These are phyloP conservation scores for Aspergillus fructus DNA, from an alignment of 2,329 filamentous ascomycete genomes.

Conservation along the genomic window DNA sequence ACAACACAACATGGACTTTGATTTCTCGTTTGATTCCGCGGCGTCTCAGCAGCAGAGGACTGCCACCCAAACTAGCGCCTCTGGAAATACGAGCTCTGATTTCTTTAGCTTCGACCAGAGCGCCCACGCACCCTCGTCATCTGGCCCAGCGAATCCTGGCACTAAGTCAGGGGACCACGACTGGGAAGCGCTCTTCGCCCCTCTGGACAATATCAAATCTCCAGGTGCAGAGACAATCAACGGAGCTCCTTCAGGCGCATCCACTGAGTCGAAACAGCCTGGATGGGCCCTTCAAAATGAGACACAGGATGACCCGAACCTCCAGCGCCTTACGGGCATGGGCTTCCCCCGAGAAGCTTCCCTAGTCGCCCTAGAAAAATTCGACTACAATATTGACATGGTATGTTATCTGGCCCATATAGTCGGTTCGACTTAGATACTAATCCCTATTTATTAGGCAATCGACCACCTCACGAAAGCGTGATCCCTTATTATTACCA, in stretches of 20 bases:
- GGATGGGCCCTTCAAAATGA: constrained; percentile 71
- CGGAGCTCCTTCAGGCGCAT: constrained; percentile 11
- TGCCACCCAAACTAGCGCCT: constrained; percentile 20
- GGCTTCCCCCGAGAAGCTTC: constrained; percentile 76
- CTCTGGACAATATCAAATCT: constrained; percentile 58
- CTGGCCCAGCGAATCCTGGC: constrained; percentile 40
- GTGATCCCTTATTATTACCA: constrained; percentile 19
- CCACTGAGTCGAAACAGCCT: constrained; percentile 32
- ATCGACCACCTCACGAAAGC: constrained; percentile 42
- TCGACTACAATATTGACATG: constrained; percentile 93
- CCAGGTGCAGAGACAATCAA: constrained; percentile 20
- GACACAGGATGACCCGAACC: constrained; percentile 84
- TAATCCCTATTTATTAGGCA: constrained; percentile 26
- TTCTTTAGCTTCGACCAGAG: constrained; percentile 41
- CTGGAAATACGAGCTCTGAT: constrained; percentile 30
- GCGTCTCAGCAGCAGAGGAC: constrained; percentile 27
- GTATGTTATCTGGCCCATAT: constrained; percentile 55
- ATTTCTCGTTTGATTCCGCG: constrained; percentile 48
- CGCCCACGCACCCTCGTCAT: constrained; percentile 24
- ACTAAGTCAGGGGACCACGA: constrained; percentile 61
- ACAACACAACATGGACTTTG: constrained; percentile 39
- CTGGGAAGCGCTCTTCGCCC: constrained; percentile 93
- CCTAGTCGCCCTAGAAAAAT: constrained; percentile 82
- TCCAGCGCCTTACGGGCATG: constrained; percentile 88
- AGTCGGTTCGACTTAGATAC: background rate